Evolutionary conservation across 2,329 filamentous ascomycete genomes (phyloP), one percentile per base, ranked within the genome.

Genomic region (Clonostachys rhizophaga): DNA sequence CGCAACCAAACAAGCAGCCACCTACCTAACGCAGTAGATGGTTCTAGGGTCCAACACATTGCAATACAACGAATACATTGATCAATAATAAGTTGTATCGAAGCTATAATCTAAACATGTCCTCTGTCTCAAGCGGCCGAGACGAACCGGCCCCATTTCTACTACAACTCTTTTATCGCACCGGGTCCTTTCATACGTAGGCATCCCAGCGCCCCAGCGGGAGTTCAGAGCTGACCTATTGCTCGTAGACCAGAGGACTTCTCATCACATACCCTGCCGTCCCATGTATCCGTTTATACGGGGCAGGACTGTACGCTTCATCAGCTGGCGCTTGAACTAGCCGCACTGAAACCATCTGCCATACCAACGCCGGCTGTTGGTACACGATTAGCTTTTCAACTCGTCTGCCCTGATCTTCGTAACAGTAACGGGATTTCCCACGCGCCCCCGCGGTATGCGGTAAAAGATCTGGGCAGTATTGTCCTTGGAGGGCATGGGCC

Each of bases 311-410:
- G 88, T 69, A 90, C 87, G 4, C 78, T 97, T 20, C 75, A 79
- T 54, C 91, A 96, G 65, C 82, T 97, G 35, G 84, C 87, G 18
- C 81, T 88, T 48, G 84, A 92, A 46, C 78, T 97, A 48, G 79
- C 81, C 43, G 79, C 81, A 44, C 78, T 86, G 2, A 74, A 65
- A 43, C 86, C 88, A 0, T 69, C 74, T 3, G 70, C 90, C 17
- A 78, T 96, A 4, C 89, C 91, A 1, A 72, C 77, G 36, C 88
- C 88, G 1, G 80, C 85, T 7, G 78, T 91, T 39, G 91, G 92
- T 50, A 92, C 91, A 9, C 83, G 92, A 46, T 76, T 96, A n/a
- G 84, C 83, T 50, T 97, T 94, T 69, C 86, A 91, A 43, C 79
- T 96, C 16, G 82, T 96, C 46, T 96, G 87, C 62, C 87, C 88